Evolutionary conservation across 148 eudicot species (phyloP).

Genomic region (Dianthus caryophyllus): DNA sequence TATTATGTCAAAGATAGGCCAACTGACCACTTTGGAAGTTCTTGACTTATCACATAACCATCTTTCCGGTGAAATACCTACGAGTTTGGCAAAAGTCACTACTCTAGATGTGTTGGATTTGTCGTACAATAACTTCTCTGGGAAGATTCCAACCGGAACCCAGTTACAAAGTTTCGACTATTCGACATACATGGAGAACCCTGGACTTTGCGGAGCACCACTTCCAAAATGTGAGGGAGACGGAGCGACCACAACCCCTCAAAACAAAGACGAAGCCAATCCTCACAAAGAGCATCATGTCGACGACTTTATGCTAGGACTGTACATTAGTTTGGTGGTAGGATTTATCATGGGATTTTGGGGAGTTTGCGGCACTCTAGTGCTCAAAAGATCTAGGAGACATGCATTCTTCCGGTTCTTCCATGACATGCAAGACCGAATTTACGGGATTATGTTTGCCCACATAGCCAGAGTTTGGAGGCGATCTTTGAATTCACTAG

Average conservation of each 20-base stretch:
- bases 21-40: not conserved
- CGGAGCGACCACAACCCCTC: not conserved
- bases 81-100: not conserved
- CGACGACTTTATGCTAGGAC: not conserved
- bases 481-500: not conserved
- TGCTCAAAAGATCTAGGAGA: no score
- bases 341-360: no score
- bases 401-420: no score
- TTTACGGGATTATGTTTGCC: constrained; percentile 15
- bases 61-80: constrained; percentile 6
- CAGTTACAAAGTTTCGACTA: constrained; percentile 9
- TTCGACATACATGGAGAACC: constrained; percentile 11
- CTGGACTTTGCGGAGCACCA: no score
- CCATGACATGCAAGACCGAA: no score
- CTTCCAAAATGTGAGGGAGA: not conserved
- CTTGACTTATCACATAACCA: constrained; percentile 2
- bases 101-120: not conserved
- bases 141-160: constrained; percentile 1
- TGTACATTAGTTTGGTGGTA: constrained; percentile 24
- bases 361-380: no score
- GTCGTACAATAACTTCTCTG: constrained; percentile 5
- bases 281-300: no score
- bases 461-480: constrained; percentile 11
- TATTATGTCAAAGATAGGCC: constrained; percentile 1
- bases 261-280: not conserved